Percentiles rank a stretch among this genome's conserved stretches.
Conservation (phyloP, 345 rosid genomes). For the Populus simonii region DNA sequence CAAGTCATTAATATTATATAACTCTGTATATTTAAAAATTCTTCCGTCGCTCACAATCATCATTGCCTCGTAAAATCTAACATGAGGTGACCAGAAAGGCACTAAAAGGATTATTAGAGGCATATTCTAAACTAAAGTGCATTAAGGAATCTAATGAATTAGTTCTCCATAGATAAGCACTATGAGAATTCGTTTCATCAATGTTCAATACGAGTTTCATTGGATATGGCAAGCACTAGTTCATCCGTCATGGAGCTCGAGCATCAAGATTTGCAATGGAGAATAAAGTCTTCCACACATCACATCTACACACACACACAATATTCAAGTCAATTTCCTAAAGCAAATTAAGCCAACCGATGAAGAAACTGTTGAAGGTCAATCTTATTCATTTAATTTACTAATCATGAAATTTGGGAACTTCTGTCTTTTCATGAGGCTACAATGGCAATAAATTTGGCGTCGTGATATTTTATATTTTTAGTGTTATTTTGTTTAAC, state of each 20-base stretch:
- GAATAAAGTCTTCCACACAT: conserved; percentile 17
- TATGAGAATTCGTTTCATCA: neutral
- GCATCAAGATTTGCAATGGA: conserved; percentile 17
- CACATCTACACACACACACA: neutral
- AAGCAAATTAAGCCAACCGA: neutral
- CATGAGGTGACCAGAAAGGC: neutral
- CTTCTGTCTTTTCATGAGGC: no score
- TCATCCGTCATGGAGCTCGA: conserved; percentile 13
- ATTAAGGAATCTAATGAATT: conserved; percentile 17
- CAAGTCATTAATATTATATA: no score
- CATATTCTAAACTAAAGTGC: conserved; percentile 22
- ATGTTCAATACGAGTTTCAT: conserved; percentile 1
- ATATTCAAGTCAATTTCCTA: neutral
- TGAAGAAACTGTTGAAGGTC: neutral
- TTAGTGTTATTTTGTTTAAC: no score
- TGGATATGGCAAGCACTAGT: conserved; percentile 22
- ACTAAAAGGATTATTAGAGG: neutral
- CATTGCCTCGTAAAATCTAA: neutral
- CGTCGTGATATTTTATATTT: no score
- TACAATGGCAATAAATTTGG: no score
- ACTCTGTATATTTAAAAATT: neutral
- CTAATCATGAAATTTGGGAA: no score
- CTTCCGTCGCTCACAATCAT: neutral
- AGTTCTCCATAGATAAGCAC: conserved; percentile 7
- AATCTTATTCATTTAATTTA: no score